phyloP scores from a whole-genome alignment of 2,329 filamentous ascomycete species.

The Pseudonectria foliicola region DNA sequence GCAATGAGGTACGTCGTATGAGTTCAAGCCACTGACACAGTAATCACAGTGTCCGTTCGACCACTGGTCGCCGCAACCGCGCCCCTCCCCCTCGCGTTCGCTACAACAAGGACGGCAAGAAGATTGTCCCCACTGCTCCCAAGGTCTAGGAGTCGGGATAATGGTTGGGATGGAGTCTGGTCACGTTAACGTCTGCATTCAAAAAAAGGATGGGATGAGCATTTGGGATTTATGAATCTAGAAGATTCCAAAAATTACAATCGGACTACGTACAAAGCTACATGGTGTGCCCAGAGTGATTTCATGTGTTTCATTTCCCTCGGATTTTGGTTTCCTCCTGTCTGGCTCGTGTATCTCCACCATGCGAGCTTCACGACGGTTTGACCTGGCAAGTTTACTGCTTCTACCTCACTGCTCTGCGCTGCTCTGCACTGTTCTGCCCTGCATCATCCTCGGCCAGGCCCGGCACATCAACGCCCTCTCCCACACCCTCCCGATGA shows the following conservation, averaged over 20 bases:
- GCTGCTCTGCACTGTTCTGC: too few species aligned
- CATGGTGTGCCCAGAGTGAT: constrained; percentile 1
- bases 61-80: constrained; percentile 96
- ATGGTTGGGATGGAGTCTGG: constrained; percentile 31
- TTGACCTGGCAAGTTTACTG: too few species aligned
- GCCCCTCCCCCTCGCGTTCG: constrained; percentile 93
- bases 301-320: too few species aligned
- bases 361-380: too few species aligned
- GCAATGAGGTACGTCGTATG: constrained; percentile 23
- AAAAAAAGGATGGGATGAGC: constrained; percentile 30
- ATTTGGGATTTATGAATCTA: constrained; percentile 27
- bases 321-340: too few species aligned
- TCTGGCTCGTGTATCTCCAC: too few species aligned
- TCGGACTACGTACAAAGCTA: constrained; percentile 20
- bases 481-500: too few species aligned
- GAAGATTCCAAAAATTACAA: constrained; percentile 22
- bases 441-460: too few species aligned
- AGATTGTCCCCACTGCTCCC: constrained; percentile 72
- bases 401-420: too few species aligned
- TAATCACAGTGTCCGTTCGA: constrained; percentile 78
- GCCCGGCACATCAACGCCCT: too few species aligned
- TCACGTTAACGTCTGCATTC: constrained; percentile 32
- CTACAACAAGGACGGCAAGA: constrained; percentile 99
- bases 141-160: constrained; percentile 28
- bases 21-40: constrained; percentile 33